phyloP scores from a whole-genome alignment of 192 early-diverging fungal genomes.

The Gaertneriomyces semiglobifer region DNA sequence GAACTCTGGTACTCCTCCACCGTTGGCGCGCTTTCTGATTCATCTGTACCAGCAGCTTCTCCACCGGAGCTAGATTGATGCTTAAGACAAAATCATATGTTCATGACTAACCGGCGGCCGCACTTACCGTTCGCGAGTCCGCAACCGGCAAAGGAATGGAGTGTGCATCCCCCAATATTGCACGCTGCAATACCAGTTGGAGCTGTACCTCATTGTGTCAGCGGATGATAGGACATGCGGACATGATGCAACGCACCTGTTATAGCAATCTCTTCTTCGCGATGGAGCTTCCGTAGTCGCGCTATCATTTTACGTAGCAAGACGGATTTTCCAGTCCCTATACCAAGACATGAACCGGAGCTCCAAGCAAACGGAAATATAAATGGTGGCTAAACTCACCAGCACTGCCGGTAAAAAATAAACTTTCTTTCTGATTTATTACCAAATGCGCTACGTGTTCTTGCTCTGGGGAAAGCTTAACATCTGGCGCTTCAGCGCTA shows the following conservation, averaged over 20 bases:
- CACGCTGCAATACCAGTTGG: conserved; percentile 58
- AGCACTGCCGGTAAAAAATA: conserved; percentile 62
- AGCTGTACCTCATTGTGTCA: conserved; percentile 17
- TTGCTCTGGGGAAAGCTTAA: conserved; percentile 31
- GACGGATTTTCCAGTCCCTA: conserved; percentile 42
- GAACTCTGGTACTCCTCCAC: conserved; percentile 36
- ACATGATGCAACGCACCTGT: conserved; percentile 33
- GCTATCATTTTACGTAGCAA: conserved; percentile 45
- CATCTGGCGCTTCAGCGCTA: not conserved
- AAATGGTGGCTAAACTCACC: conserved; percentile 27
- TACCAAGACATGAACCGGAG: not conserved
- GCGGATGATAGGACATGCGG: not conserved
- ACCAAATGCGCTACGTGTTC: conserved; percentile 36
- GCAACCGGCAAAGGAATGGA: conserved; percentile 56
- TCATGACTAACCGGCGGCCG: not conserved
- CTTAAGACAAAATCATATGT: not conserved
- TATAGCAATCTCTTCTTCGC: conserved; percentile 43
- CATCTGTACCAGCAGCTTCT: not conserved
- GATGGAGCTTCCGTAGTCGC: conserved; percentile 16
- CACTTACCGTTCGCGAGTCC: conserved; percentile 34
- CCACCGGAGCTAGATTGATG: not conserved
- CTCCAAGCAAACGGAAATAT: conserved; percentile 11
- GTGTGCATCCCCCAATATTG: conserved; percentile 56
- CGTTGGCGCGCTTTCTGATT: conserved; percentile 14
- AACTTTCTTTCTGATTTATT: conserved; percentile 25